Percentiles rank a stretch among this genome's conserved stretches.
Conservation (phyloP, 208 protist species). For the Phytomonas francai region DNA sequence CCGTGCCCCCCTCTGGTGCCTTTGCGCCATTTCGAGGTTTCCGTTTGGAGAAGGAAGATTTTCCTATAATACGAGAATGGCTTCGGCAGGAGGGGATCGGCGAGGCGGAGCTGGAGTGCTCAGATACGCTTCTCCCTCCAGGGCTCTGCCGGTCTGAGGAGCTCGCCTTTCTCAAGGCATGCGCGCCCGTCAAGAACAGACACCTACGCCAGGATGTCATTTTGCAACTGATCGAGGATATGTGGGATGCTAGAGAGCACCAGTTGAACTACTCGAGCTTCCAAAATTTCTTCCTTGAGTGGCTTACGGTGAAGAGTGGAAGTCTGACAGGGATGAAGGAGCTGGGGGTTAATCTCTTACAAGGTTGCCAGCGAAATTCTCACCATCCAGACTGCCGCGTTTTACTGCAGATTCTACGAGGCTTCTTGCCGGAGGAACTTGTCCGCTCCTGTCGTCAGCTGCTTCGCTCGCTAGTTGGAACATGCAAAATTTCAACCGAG, state of each 20-base stretch:
- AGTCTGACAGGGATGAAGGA: slow-evolving; percentile 25
- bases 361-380: slow-evolving; percentile 48
- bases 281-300: slow-evolving; percentile 49
- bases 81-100: slow-evolving; percentile 52
- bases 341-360: slow-evolving; percentile 61
- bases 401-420: slow-evolving; percentile 44
- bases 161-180: slow-evolving; percentile 47
- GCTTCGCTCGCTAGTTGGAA: slow-evolving; percentile 24
- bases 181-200: slow-evolving; percentile 47
- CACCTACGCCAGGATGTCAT: slow-evolving; percentile 38
- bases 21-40: neutral
- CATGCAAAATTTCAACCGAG: slow-evolving; percentile 10
- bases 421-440: slow-evolving; percentile 61
- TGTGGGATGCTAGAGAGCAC: slow-evolving; percentile 46
- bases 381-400: slow-evolving; percentile 62
- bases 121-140: slow-evolving; percentile 45
- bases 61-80: slow-evolving; percentile 57
- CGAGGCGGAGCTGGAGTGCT: slow-evolving; percentile 49
- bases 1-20: neutral
- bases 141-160: slow-evolving; percentile 41
- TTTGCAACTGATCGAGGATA: slow-evolving; percentile 33
- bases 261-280: slow-evolving; percentile 18
- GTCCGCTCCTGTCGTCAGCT: slow-evolving; percentile 32
- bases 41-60: slow-evolving; percentile 1
- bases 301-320: slow-evolving; percentile 50